These are phyloP conservation scores for Chrysanthemum seticuspe DNA, from an alignment of 129 eudicot genomes.

Conservation along the genomic window DNA sequence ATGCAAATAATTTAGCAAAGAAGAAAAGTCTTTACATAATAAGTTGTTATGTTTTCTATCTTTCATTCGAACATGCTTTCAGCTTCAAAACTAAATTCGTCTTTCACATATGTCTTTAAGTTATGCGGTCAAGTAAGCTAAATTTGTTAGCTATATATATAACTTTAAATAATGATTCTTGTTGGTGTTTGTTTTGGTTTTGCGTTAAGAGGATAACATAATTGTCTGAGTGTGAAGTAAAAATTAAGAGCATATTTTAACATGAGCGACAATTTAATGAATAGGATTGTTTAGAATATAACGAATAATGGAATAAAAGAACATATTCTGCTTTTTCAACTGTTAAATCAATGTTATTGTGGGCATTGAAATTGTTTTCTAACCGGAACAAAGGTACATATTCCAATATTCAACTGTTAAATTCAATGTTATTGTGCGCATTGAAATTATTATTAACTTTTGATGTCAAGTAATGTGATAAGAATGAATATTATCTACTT, in stretches of 20 bases:
- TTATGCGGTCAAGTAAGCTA: too few species aligned
- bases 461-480: constrained; percentile 17
- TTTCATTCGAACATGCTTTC: too few species aligned
- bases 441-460: neutral
- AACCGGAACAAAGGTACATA: too few species aligned
- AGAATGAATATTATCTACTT: neutral
- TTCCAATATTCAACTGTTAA: too few species aligned
- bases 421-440: too few species aligned
- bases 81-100: too few species aligned
- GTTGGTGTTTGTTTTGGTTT: neutral
- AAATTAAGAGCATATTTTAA: neutral
- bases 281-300: constrained; percentile 13
- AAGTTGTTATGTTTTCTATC: neutral
- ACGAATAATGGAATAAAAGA: constrained; percentile 11
- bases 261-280: neutral
- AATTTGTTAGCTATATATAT: too few species aligned
- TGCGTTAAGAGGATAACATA: neutral
- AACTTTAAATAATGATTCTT: neutral
- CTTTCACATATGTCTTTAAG: too few species aligned
- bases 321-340: neutral
- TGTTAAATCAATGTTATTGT: constrained; percentile 18
- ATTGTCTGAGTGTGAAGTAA: neutral
- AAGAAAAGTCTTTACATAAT: neutral
- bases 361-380: neutral
- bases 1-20: neutral